A percentile compares a stretch with the other conserved stretches of the same genome.
Evolutionary conservation across 164 flowering plant species (phyloP).

Genomic region (Chimonanthus salicifolius): DNA sequence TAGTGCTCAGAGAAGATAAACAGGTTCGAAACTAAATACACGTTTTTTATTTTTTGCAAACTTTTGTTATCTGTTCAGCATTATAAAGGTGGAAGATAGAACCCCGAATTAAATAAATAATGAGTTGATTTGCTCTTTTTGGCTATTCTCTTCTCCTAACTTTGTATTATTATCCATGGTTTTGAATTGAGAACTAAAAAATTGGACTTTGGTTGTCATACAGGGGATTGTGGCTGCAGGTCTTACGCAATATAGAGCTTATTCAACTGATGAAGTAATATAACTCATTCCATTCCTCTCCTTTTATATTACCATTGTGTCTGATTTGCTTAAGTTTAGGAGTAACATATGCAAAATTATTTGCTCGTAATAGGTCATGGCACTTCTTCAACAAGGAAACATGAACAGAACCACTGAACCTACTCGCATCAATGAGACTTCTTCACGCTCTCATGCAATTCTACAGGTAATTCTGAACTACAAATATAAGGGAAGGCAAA

Average conservation of each 20-base stretch:
- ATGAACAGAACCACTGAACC: slow-evolving; percentile 90
- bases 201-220: slow-evolving; percentile 3
- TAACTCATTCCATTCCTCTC: background rate
- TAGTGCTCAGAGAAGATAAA: slow-evolving; percentile 90
- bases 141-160: background rate
- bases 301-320: background rate
- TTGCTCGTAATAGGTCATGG: slow-evolving; percentile 63
- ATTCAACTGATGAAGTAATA: slow-evolving; percentile 82
- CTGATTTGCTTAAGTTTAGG: background rate
- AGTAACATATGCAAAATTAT: background rate
- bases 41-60: background rate
- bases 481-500: background rate
- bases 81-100: too few relatives aligned
- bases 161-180: background rate
- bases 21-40: slow-evolving; percentile 38
- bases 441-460: slow-evolving; percentile 95
- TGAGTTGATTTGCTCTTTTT: background rate
- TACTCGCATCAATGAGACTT: slow-evolving; percentile 87
- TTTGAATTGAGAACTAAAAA: background rate
- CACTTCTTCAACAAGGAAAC: slow-evolving; percentile 83
- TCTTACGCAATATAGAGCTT: slow-evolving; percentile 86
- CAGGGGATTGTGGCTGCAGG: slow-evolving; percentile 94
- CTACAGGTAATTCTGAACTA: slow-evolving; percentile 53
- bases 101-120: too few relatives aligned
- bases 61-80: background rate